These are phyloP conservation scores for Gossypium thurberi DNA, from an alignment of 345 rosid species.

Conservation along the genomic window DNA sequence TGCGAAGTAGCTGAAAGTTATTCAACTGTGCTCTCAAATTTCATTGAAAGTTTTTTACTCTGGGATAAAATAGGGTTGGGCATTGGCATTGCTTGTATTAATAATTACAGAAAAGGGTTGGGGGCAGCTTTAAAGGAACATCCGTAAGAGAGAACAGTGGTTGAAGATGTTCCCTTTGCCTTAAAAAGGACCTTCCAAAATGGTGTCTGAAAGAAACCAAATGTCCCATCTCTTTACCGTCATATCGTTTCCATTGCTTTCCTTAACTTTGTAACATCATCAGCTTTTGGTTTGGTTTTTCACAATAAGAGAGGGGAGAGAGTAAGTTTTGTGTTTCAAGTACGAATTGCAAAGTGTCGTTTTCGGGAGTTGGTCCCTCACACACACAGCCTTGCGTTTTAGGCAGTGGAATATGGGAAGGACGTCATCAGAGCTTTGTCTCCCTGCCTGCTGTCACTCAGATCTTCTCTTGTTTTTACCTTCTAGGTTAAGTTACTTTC, in stretches of 20 bases:
- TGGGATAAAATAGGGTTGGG: neutral
- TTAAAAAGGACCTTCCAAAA: slow-evolving; percentile 8
- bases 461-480: slow-evolving; percentile 9
- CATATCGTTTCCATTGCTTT: slow-evolving; percentile 1
- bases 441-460: neutral
- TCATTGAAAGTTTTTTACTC: neutral
- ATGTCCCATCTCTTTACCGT: neutral
- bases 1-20: neutral
- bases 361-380: slow-evolving; percentile 7
- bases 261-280: neutral
- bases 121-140: slow-evolving; percentile 7
- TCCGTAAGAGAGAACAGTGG: slow-evolving; percentile 3
- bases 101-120: neutral
- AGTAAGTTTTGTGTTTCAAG: neutral
- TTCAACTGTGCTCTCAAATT: neutral
- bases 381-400: neutral
- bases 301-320: neutral
- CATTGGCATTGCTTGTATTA: neutral
- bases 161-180: neutral
- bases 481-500: neutral
- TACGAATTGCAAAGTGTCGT: neutral
- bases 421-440: neutral
- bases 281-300: neutral
- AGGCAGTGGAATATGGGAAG: slow-evolving; percentile 1
- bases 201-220: slow-evolving; percentile 12